Evolutionary conservation across 495 filamentous ascomycete genomes (phyloP).

Genomic region (Thermochaetoides thermophila): DNA sequence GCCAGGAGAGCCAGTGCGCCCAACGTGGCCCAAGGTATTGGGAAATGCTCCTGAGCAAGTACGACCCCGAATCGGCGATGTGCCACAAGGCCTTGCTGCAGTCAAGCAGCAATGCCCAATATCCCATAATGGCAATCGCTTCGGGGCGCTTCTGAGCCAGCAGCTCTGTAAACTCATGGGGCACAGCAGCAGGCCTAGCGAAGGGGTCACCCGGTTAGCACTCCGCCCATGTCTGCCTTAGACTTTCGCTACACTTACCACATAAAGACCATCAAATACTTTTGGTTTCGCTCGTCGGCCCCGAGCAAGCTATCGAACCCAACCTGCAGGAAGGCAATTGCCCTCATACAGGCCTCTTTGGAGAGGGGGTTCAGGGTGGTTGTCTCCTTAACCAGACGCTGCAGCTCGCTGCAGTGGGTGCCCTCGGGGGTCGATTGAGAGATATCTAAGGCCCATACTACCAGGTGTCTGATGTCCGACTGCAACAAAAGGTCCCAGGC

Average conservation of each 20-base stretch:
- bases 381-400: slow-evolving; percentile 9
- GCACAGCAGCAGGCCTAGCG: slow-evolving; percentile 10
- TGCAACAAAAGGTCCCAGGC: slow-evolving; percentile 21
- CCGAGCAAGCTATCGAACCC: slow-evolving; percentile 17
- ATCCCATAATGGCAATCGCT: slow-evolving; percentile 17
- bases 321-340: slow-evolving; percentile 18
- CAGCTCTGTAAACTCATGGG: slow-evolving; percentile 15
- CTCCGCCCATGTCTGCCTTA: too few relatives aligned
- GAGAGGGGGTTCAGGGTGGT: slow-evolving; percentile 8
- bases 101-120: slow-evolving; percentile 21
- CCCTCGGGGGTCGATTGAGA: slow-evolving; percentile 5
- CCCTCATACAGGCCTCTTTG: slow-evolving; percentile 16
- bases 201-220: too few relatives aligned
- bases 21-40: slow-evolving; percentile 20
- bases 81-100: slow-evolving; percentile 18
- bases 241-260: slow-evolving; percentile 13
- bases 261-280: slow-evolving; percentile 20
- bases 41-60: slow-evolving; percentile 22
- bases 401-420: slow-evolving; percentile 8
- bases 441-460: slow-evolving; percentile 12
- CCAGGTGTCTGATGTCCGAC: slow-evolving; percentile 14
- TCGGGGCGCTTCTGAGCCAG: slow-evolving; percentile 14
- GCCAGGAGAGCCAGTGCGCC: slow-evolving; percentile 15
- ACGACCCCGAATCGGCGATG: slow-evolving; percentile 16
- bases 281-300: slow-evolving; percentile 6